These are phyloP conservation scores for Bothriochloa decipiens DNA, from an alignment of 176 grass and related monocot species.

Conservation along the genomic window DNA sequence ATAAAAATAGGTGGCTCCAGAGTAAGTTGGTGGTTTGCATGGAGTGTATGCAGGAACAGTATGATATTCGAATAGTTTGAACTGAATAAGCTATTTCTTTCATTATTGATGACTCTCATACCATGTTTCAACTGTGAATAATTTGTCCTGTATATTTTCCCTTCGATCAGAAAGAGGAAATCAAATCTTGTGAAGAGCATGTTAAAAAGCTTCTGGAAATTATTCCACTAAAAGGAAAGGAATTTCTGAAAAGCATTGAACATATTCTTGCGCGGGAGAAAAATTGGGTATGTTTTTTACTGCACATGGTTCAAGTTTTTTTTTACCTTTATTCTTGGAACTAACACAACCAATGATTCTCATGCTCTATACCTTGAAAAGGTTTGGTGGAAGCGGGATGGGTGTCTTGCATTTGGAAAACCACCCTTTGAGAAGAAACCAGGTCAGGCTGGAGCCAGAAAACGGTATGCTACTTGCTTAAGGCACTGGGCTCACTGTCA, in stretches of 20 bases:
- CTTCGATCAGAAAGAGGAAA: constrained; percentile 88
- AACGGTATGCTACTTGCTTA: constrained; percentile 62
- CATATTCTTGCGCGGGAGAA: constrained; percentile 98
- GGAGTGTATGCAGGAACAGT: not conserved
- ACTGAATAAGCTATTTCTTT: not conserved
- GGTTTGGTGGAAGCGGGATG: constrained; percentile 99
- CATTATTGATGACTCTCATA: not conserved
- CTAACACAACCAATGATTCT: constrained; percentile 6
- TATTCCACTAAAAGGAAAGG: constrained; percentile 94
- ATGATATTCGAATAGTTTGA: not conserved
- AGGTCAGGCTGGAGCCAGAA: constrained; percentile 69
- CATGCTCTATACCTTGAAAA: constrained; percentile 37
- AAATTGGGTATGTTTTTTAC: constrained; percentile 78
- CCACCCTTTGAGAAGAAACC: constrained; percentile 75
- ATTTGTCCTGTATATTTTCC: constrained; percentile 10
- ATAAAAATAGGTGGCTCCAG: not conserved
- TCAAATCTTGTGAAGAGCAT: constrained; percentile 86
- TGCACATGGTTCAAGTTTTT: constrained; percentile 12
- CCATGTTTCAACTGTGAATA: constrained; percentile 2
- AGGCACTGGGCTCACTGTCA: not conserved
- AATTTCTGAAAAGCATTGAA: constrained; percentile 93
- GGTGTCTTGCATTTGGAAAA: constrained; percentile 85
- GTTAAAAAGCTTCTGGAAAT: constrained; percentile 92
- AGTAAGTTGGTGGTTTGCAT: not conserved
- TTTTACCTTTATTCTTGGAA: not conserved